These are phyloP conservation scores for Dioscorea alata DNA, from an alignment of 106 monocot species.

Conservation along the genomic window DNA sequence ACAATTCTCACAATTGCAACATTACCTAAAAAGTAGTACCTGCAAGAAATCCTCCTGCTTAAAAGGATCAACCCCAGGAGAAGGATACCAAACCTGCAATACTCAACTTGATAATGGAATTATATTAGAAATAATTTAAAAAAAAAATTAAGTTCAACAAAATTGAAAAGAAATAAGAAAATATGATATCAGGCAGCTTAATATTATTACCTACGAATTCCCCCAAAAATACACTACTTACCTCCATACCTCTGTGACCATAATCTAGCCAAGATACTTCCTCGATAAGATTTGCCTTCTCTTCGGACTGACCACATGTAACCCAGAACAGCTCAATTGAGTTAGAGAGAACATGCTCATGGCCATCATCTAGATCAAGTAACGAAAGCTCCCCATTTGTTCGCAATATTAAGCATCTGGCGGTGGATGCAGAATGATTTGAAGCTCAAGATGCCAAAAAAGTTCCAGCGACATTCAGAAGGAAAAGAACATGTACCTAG, in stretches of 20 bases:
- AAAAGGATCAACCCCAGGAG: constrained; percentile 79
- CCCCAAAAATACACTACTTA: neutral
- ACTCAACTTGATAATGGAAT: constrained; percentile 27
- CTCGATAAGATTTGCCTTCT: constrained; percentile 87
- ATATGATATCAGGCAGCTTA: too few relatives aligned
- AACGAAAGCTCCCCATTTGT: constrained; percentile 95
- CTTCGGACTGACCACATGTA: constrained; percentile 81
- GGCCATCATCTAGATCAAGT: constrained; percentile 98
- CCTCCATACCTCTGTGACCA: constrained; percentile 98
- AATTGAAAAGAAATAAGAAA: neutral
- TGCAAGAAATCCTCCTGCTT: constrained; percentile 97
- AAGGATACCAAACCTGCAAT: constrained; percentile 98
- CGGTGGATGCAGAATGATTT: constrained; percentile 14
- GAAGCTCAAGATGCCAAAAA: neutral
- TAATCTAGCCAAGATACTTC: constrained; percentile 99
- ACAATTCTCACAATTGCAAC: neutral
- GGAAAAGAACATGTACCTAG: constrained; percentile 44
- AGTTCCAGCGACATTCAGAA: neutral
- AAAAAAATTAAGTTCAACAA: neutral
- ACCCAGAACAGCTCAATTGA: constrained; percentile 98
- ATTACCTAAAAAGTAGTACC: constrained; percentile 24
- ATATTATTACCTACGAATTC: too few relatives aligned
- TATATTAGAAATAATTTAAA: constrained; percentile 8
- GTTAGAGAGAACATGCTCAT: constrained; percentile 75
- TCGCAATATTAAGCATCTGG: constrained; percentile 86